Evolutionary conservation across 352 stramenopile species (phyloP).

Genomic region (Phytophthora multivora): DNA sequence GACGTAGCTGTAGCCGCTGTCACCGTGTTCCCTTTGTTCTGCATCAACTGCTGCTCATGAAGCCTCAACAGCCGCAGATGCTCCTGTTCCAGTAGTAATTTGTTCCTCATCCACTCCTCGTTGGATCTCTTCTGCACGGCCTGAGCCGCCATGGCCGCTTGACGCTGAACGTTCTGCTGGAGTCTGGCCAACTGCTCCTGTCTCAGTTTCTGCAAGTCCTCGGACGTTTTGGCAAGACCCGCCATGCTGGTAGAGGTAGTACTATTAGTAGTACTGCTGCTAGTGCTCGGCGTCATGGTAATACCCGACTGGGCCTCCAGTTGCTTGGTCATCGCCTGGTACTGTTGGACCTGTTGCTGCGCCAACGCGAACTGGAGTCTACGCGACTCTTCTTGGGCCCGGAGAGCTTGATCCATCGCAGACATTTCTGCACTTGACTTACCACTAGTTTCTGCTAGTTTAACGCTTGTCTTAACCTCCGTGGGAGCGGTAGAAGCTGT

Average conservation of each 20-base stretch:
- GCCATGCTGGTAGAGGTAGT: conserved; percentile 2
- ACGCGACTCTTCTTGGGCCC: conserved; percentile 27
- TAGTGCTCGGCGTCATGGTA: conserved; percentile 13
- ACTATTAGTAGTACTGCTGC: background rate
- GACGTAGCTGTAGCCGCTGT: conserved; percentile 23
- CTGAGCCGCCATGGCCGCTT: conserved; percentile 41
- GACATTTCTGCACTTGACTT: conserved; percentile 20
- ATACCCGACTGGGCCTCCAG: conserved; percentile 23
- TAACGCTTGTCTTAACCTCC: conserved; percentile 23
- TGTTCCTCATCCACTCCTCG: conserved; percentile 46
- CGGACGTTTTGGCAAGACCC: conserved; percentile 29
- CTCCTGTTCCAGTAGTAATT: conserved; percentile 56
- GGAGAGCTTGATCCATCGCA: conserved; percentile 17
- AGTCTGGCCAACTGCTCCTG: conserved; percentile 56
- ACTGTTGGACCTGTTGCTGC: conserved; percentile 44
- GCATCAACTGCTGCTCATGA: conserved; percentile 42
- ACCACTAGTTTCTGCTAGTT: conserved; percentile 12
- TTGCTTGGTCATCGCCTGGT: conserved; percentile 32
- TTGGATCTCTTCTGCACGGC: conserved; percentile 36
- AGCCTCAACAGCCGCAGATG: conserved; percentile 38
- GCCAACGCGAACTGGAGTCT: conserved; percentile 50
- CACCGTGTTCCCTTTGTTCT: conserved; percentile 21
- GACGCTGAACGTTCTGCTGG: conserved; percentile 51
- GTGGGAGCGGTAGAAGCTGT: conserved; percentile 38
- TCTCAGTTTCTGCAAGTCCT: conserved; percentile 53